Base-by-base conservation (phyloP, 1,284 basidiomycete genomes). In the Chalciporus sp. region DNA sequence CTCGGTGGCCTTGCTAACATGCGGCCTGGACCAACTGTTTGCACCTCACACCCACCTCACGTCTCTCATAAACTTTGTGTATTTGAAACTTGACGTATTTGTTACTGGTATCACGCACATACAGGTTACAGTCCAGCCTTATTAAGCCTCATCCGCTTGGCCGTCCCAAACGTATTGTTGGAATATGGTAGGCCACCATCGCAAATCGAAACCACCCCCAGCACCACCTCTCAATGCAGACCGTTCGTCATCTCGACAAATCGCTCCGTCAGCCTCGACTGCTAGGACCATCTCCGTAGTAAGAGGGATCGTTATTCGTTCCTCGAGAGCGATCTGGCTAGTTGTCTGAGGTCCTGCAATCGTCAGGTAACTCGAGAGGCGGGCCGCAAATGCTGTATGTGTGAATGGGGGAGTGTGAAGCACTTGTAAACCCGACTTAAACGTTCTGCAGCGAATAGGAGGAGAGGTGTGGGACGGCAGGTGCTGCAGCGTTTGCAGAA, bases 401-500 rank as follows among this genome's bases (percentile, higher is more conserved):
- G 88, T 80, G 70, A 85, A 95, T 1, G 77, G 75, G 1, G 94
- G 92, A 1, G 90, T 93, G 68, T 96, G 92, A 0, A 98, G 78
- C 40, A 98, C 92, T 5, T 79, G 81, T 4, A 98, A 77, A 0
- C 92, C 91, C 0, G 75, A 82, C 6, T 79, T 70, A 63, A 98
- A 89, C 4, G 79, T 81, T 33, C 92, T 84, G 44, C 80, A 76
- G 40, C 76, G 74, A 56, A 98, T 86, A 0, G 83, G 77, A 0
- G 92, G 92, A 11, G 72, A 66, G 0, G 93, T 95, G 61, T 87
- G 80, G 1, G 65, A 61, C 0, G 86, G 81, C 8, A 99, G 77
- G 54, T 83, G 82, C 0, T 86, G 84, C 4, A 95, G 71, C 10
- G 88, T 86, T 42, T 84, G 80, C 7, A 92, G 77, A 59, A 98